A percentile compares a stretch with the other conserved stretches of the same genome.
phyloP scores from a whole-genome alignment of 2,329 filamentous ascomycete species.

The Aspergillus caelatus region DNA sequence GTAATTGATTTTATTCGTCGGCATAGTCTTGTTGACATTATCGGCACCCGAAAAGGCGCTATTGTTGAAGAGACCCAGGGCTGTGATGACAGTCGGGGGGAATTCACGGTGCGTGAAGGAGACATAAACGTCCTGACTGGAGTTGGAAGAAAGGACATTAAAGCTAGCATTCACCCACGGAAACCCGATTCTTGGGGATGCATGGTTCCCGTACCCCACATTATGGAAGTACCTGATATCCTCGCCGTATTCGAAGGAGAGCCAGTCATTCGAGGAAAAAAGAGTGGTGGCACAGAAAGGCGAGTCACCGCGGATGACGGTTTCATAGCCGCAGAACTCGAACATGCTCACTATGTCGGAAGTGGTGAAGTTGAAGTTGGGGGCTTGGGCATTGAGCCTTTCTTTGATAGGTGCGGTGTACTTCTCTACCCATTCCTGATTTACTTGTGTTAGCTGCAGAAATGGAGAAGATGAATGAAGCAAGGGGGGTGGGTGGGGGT shows the following conservation, averaged over 20 bases:
- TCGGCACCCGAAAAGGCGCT: conserved; percentile 57
- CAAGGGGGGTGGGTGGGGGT: conserved; percentile 38
- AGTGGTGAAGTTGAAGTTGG: conserved; percentile 64
- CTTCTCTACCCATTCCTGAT: conserved; percentile 20
- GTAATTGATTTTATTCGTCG: conserved; percentile 63
- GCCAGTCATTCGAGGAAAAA: conserved; percentile 65
- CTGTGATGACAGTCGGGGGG: conserved; percentile 67
- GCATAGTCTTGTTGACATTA: conserved; percentile 66
- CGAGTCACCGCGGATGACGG: conserved; percentile 63
- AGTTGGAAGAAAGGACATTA: conserved; percentile 48
- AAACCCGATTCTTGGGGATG: conserved; percentile 62
- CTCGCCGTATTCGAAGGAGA: conserved; percentile 67
- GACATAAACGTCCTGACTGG: conserved; percentile 63
- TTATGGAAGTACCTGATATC: conserved; percentile 69
- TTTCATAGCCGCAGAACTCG: conserved; percentile 68
- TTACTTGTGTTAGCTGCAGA: neutral
- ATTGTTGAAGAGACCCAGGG: conserved; percentile 72
- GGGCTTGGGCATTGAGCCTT: conserved; percentile 57
- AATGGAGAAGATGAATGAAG: neutral
- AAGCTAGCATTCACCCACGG: conserved; percentile 69
- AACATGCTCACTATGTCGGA: conserved; percentile 68
- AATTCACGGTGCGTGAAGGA: conserved; percentile 72
- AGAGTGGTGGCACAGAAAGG: conserved; percentile 63
- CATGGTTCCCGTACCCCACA: conserved; percentile 63
- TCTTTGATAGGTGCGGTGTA: conserved; percentile 65